Base-by-base conservation (phyloP, 139 green algal species). In the Trebouxia sp. region DNA sequence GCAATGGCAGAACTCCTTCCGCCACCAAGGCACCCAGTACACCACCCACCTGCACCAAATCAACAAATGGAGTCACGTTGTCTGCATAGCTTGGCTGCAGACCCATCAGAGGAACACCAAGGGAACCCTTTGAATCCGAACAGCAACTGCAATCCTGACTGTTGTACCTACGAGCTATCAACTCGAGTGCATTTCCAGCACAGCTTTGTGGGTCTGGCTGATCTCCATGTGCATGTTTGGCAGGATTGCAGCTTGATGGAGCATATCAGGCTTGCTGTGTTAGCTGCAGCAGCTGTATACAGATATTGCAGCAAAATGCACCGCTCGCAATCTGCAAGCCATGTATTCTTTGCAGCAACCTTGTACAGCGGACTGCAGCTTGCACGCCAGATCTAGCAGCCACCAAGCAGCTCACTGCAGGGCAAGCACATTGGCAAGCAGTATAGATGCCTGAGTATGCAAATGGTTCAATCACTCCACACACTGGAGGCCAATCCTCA, bases 111-210 rank as follows among this genome's bases (percentile, higher is more conserved):
- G 5, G 15, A 17, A 24, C 58, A 3, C 85, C 80, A 20, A 85
- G 83, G n/a, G n/a, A n/a, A n/a, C n/a, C n/a, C n/a, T n/a, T n/a
- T n/a, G n/a, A n/a, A n/a, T n/a, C n/a, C n/a, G n/a, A n/a, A n/a
- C n/a, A n/a, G n/a, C n/a, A n/a, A n/a, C n/a, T n/a, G n/a, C n/a
- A n/a, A n/a, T n/a, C 58, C 85, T 88, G 66, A 81, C 81, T 26
- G 85, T 82, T 65, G 88, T 83, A 39, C 91, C 53, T 28, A 65
- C 62, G 22, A 80, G 43, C 48, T 86, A 58, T n/a, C 87, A 80
- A 41, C 88, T 77, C 32, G 43, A 50, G 56, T 85, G 65, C 39
- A 88, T 47, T 51, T 85, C 20, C 28, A 37, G 50, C 50, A 58
- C 50, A 58, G 4, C 22, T 28, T 58, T 17, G 50, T 58, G 50